A percentile compares a stretch with the other conserved stretches of the same genome.
phyloP scores from a whole-genome alignment of 2,329 filamentous ascomycete genomes.

The Graphilbum fragrans region DNA sequence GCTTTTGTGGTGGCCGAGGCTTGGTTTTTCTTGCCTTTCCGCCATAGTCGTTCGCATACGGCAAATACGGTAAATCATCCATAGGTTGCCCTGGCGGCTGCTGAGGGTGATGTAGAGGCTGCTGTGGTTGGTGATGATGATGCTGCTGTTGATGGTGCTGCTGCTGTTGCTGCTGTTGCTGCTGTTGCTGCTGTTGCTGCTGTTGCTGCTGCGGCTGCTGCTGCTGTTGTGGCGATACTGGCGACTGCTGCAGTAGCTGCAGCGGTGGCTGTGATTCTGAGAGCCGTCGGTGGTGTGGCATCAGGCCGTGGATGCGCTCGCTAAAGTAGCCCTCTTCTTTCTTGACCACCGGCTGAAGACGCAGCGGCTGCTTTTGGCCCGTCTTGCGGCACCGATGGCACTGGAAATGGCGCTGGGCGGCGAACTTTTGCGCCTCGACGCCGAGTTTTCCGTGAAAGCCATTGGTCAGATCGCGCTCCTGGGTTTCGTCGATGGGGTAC shows the following conservation, averaged over 20 bases:
- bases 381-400: conserved; percentile 63
- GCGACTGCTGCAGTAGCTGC: conserved; percentile 8
- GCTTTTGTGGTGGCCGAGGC: too few species aligned
- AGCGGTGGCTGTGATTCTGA: background rate
- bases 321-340: conserved; percentile 9
- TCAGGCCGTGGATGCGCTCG: conserved; percentile 4
- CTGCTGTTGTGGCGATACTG: background rate
- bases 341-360: conserved; percentile 10
- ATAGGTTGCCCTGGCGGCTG: conserved; percentile 1
- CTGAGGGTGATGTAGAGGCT: conserved; percentile 1
- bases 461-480: conserved; percentile 39
- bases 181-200: background rate
- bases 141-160: background rate
- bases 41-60: too few species aligned
- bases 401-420: conserved; percentile 51
- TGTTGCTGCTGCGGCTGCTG: background rate
- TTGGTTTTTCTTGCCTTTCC: too few species aligned
- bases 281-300: conserved; percentile 2
- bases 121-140: background rate
- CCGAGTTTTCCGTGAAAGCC: conserved; percentile 38
- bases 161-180: conserved; percentile 7
- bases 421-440: conserved; percentile 45
- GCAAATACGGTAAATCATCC: too few species aligned
- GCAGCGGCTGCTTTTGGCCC: conserved; percentile 30
- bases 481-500: conserved; percentile 46